phyloP scores from a whole-genome alignment of 176 grass and related monocot genomes.

The Cymbopogon citratus region DNA sequence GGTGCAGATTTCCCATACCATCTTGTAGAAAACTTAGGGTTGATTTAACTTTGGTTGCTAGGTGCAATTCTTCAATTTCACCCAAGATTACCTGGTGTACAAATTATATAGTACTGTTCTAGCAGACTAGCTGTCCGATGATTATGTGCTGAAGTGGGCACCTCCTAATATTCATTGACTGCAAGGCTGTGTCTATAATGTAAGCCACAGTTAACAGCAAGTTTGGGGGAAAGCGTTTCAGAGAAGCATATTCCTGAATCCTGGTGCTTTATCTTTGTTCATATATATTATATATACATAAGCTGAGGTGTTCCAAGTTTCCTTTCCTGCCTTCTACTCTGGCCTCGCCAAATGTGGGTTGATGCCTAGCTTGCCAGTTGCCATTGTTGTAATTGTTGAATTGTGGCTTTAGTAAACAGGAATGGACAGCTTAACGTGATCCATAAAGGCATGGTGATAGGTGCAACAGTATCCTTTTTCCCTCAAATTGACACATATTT shows the following conservation, averaged over 20 bases:
- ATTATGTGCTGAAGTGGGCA: neutral
- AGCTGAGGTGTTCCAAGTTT: neutral
- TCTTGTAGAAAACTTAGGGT: neutral
- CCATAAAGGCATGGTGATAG: too few species aligned
- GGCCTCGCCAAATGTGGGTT: neutral
- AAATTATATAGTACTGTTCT: neutral
- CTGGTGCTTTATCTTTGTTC: neutral
- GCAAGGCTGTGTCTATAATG: neutral
- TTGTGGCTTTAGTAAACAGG: too few species aligned
- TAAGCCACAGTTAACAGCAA: neutral
- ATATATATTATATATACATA: neutral
- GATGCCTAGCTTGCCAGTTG: neutral
- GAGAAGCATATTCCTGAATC: neutral
- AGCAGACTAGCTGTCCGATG: neutral
- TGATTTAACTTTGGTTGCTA: neutral
- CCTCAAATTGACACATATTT: too few species aligned
- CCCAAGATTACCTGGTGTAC: neutral
- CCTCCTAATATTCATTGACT: neutral
- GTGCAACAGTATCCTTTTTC: too few species aligned
- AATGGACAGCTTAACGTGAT: too few species aligned
- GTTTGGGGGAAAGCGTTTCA: neutral
- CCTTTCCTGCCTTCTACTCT: neutral
- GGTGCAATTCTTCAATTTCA: neutral
- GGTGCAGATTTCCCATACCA: neutral
- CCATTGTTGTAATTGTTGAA: too few species aligned